Evolutionary conservation across 306 rosid species (phyloP), one percentile per base, ranked within the genome.

Genomic region (Carpinus viminea): DNA sequence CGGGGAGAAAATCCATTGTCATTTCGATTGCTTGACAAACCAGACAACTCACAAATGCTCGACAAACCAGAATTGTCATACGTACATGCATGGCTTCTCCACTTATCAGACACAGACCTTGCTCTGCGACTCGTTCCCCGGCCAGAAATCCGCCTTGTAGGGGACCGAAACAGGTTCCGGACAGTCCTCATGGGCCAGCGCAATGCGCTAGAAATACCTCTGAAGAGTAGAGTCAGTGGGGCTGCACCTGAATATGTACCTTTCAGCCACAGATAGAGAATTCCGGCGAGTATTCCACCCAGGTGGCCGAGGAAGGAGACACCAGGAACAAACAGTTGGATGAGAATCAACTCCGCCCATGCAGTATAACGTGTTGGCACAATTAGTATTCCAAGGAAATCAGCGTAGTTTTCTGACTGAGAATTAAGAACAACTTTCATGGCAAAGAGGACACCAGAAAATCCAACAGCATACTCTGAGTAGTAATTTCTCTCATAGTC

Each of bases 361-460:
- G 91, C 97, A 20, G 98, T 96, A 56, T 89, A 88, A n/a, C 88
- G 87, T 0, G 95, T 21, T 0, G 98, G 98, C 6, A 95, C 81
- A 0, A 84, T 6, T 4, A 41, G 45, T 41, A 95, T 64, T 34
- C 98, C 98, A 45, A 89, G 80, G 4, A 95, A 87, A 24, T 47
- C 66, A 28, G 78, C 82, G 72, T 85, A 88, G 71, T 83, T 51
- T 12, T 80, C 85, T 0, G 89, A 57, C 56, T 68, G 89, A 3
- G 92, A 86, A 60, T 89, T 87, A 7, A 95, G 97, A 54, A 95
- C 92, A 12, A 95, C 98, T 78, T 92, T 95, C 98, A 95, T 80
- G 34, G 97, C 98, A 65, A 95, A 95, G 24, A 95, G 88, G 21
- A 95, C 95, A 11, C 98, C 98, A 24, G 98, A 95, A 83, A 92